Conservation (phyloP, 2,329 filamentous ascomycete genomes). For the Talaromyces sp. region DNA sequence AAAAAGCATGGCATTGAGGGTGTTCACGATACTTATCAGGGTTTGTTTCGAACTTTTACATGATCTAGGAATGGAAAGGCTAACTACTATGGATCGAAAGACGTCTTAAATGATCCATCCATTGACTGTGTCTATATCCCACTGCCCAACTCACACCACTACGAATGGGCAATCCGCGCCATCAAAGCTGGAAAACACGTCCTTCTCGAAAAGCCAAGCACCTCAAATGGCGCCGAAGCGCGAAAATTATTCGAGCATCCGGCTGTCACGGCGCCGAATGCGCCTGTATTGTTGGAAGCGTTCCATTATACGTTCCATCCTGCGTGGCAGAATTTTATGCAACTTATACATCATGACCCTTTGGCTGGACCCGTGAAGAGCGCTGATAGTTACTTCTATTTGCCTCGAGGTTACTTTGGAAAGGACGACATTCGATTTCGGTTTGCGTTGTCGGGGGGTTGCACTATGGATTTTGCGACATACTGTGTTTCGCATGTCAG, state of each 20-base stretch:
- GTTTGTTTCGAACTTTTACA: slow-evolving; percentile 5
- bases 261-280: slow-evolving; percentile 23
- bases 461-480: slow-evolving; percentile 35
- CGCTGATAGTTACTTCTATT: slow-evolving; percentile 36
- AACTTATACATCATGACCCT: slow-evolving; percentile 8
- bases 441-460: slow-evolving; percentile 44
- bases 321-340: slow-evolving; percentile 41
- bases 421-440: slow-evolving; percentile 45
- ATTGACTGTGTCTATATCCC: slow-evolving; percentile 46
- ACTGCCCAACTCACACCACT: slow-evolving; percentile 39
- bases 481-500: slow-evolving; percentile 42
- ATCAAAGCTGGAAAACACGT: slow-evolving; percentile 54
- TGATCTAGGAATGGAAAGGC: too few species aligned
- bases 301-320: slow-evolving; percentile 54
- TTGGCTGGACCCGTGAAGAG: slow-evolving; percentile 35
- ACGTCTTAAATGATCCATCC: slow-evolving; percentile 3
- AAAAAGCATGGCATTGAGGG: slow-evolving; percentile 50
- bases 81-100: background rate
- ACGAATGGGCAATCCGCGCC: slow-evolving; percentile 49
- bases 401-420: slow-evolving; percentile 31
- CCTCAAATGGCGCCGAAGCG: slow-evolving; percentile 48
- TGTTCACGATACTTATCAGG: slow-evolving; percentile 49
- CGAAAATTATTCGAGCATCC: slow-evolving; percentile 43
- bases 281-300: slow-evolving; percentile 53
- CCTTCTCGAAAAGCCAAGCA: slow-evolving; percentile 53